A percentile compares a stretch with the other conserved stretches of the same genome.
phyloP scores from a whole-genome alignment of 2,329 filamentous ascomycete genomes.

The Apiospora kogelbergensis region DNA sequence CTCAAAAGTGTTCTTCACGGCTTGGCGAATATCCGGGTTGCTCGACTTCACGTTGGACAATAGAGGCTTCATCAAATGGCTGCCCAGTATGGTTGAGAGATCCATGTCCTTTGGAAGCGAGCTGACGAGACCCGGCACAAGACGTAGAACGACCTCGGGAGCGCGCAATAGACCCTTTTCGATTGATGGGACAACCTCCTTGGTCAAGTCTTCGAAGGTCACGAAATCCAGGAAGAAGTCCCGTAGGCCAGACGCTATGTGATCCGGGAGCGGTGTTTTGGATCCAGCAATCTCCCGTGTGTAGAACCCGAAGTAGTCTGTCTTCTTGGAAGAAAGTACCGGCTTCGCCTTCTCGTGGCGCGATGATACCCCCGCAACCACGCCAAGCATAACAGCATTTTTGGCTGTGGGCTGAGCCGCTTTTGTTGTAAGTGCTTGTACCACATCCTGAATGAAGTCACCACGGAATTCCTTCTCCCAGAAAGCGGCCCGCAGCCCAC shows the following conservation, averaged over 20 bases:
- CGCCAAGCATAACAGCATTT: constrained; percentile 77
- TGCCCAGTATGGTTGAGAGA: constrained; percentile 70
- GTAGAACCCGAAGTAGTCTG: constrained; percentile 79
- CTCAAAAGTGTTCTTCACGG: constrained; percentile 73
- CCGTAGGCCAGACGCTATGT: constrained; percentile 70
- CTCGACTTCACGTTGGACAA: constrained; percentile 91
- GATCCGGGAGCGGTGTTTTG: constrained; percentile 65
- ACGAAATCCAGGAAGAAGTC: constrained; percentile 84
- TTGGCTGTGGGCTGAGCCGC: constrained; percentile 60
- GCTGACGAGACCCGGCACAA: constrained; percentile 71
- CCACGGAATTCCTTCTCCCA: constrained; percentile 56
- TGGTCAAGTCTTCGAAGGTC: constrained; percentile 70
- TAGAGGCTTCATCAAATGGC: constrained; percentile 79
- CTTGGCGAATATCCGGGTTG: constrained; percentile 74
- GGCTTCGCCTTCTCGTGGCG: constrained; percentile 65
- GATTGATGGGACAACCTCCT: constrained; percentile 74
- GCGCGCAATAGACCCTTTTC: constrained; percentile 88
- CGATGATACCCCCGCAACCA: constrained; percentile 83
- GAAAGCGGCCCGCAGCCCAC: constrained; percentile 76
- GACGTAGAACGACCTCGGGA: constrained; percentile 83
- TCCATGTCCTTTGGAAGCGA: constrained; percentile 72
- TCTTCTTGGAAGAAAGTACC: constrained; percentile 64
- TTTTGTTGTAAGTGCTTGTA: constrained; percentile 70
- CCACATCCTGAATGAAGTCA: constrained; percentile 60
- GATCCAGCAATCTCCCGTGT: constrained; percentile 82